phyloP scores from a whole-genome alignment of 164 flowering plant genomes.

The Tetracentron sinense region DNA sequence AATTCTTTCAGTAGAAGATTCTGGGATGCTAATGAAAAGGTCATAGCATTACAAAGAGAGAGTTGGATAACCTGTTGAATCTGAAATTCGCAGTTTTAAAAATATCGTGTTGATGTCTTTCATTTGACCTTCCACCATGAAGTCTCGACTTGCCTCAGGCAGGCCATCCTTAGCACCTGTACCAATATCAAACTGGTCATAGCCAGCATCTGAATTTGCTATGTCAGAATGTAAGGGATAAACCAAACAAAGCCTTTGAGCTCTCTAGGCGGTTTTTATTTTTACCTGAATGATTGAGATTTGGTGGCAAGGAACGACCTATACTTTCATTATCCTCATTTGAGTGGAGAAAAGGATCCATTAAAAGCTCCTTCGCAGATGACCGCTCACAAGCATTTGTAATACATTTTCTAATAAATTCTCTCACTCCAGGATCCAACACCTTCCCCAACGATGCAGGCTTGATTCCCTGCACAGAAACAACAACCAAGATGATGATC shows the following conservation, averaged over 20 bases:
- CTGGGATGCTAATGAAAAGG: conserved; percentile 5
- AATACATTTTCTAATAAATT: conserved; percentile 89
- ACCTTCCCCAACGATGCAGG: conserved; percentile 94
- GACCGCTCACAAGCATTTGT: conserved; percentile 66
- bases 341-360: conserved; percentile 72
- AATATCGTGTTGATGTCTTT: conserved; percentile 76
- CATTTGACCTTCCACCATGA: conserved; percentile 68
- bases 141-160: conserved; percentile 44
- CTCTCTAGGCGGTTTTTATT: background rate
- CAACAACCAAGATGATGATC: background rate
- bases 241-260: background rate
- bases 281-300: conserved; percentile 37
- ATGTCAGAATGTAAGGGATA: conserved; percentile 10
- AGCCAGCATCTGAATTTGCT: conserved; percentile 34
- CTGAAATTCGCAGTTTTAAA: conserved; percentile 73
- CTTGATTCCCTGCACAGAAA: conserved; percentile 67
- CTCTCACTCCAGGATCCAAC: conserved; percentile 55
- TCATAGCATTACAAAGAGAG: conserved; percentile 9
- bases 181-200: conserved; percentile 15
- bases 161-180: conserved; percentile 15
- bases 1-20: background rate
- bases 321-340: conserved; percentile 49
- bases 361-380: conserved; percentile 70
- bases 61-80: conserved; percentile 55
- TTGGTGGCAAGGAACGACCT: conserved; percentile 23